Evolutionary conservation across 331 rosid species (phyloP).

Genomic region (Dryas integrifolia): DNA sequence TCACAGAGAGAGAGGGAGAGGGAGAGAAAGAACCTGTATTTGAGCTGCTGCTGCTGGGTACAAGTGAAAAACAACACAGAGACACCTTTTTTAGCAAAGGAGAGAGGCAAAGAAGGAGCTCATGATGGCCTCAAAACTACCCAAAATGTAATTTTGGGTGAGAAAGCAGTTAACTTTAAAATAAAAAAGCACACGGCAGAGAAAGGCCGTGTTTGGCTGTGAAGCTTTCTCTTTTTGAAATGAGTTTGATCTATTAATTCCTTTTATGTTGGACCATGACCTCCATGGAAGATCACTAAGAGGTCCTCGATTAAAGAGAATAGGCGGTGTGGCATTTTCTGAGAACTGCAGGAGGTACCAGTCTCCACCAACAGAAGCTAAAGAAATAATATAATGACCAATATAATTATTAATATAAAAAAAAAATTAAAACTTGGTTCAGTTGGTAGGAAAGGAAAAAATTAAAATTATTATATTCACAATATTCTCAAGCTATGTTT

Average conservation of each 20-base stretch:
- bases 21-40: slow-evolving; percentile 50
- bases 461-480: background rate
- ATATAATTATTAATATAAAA: background rate
- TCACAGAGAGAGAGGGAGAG: slow-evolving; percentile 27
- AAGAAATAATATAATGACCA: slow-evolving; percentile 4
- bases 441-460: slow-evolving; percentile 10
- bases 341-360: slow-evolving; percentile 45
- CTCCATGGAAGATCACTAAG: slow-evolving; percentile 46
- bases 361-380: slow-evolving; percentile 32
- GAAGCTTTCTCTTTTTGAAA: slow-evolving; percentile 24
- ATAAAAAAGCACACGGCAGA: slow-evolving; percentile 4
- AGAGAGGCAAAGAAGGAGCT: slow-evolving; percentile 26
- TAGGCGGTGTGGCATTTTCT: slow-evolving; percentile 69
- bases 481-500: slow-evolving; percentile 25
- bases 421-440: slow-evolving; percentile 7
- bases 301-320: slow-evolving; percentile 88
- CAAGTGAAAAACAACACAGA: slow-evolving; percentile 25
- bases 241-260: slow-evolving; percentile 26
- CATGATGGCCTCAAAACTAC: slow-evolving; percentile 35
- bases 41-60: slow-evolving; percentile 21
- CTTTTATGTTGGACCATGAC: slow-evolving; percentile 19
- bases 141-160: slow-evolving; percentile 27
- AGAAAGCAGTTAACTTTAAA: slow-evolving; percentile 30
- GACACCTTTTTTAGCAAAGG: slow-evolving; percentile 31
- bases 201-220: slow-evolving; percentile 22